Evolutionary conservation across 306 rosid genomes (phyloP).

Genomic region (Corylus heterophylla): DNA sequence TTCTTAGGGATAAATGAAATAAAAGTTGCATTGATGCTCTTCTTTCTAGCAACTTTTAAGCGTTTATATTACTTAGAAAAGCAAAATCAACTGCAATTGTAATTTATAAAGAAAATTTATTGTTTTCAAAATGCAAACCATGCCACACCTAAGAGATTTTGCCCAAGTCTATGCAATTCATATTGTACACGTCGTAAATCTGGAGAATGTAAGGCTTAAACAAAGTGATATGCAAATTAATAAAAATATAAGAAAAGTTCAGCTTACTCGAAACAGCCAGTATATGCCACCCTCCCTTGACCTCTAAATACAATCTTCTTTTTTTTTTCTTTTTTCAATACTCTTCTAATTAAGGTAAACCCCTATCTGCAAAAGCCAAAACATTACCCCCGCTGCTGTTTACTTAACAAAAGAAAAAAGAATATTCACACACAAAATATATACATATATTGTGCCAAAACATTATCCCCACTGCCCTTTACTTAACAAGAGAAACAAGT

Average conservation of each 20-base stretch:
- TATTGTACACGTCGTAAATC: neutral
- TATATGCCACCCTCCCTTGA: neutral
- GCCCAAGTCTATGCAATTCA: no score
- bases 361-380: neutral
- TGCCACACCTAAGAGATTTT: no score
- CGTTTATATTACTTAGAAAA: no score
- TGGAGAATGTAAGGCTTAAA: neutral
- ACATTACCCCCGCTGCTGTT: neutral
- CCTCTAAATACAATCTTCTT: neutral
- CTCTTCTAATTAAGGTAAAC: neutral
- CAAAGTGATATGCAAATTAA: neutral
- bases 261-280: neutral
- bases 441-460: neutral
- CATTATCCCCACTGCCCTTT: no score
- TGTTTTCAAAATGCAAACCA: neutral
- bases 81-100: no score
- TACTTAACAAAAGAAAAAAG: neutral
- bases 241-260: neutral
- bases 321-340: neutral
- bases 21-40: no score
- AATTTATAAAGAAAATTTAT: neutral
- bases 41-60: no score
- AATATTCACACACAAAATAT: neutral
- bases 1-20: no score
- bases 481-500: no score